Evolutionary conservation across 2,329 filamentous ascomycete species (phyloP).

Genomic region (Arthrobotrys entomopaga): DNA sequence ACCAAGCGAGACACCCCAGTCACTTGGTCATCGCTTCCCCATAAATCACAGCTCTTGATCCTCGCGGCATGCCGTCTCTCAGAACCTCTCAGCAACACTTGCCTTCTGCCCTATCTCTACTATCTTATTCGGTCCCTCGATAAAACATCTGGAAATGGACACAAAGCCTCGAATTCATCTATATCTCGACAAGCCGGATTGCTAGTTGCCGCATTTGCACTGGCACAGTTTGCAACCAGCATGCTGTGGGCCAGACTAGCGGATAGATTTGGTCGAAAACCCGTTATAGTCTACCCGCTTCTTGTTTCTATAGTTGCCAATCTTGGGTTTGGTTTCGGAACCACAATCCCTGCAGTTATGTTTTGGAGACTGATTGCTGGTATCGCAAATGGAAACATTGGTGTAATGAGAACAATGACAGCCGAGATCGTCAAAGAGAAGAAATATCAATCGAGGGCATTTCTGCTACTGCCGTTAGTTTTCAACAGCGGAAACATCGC

Average conservation of each 20-base stretch:
- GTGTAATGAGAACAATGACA: slow-evolving; percentile 79
- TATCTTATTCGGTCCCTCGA: slow-evolving; percentile 84
- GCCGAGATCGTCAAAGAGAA: slow-evolving; percentile 77
- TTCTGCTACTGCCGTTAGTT: slow-evolving; percentile 69
- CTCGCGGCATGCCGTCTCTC: slow-evolving; percentile 81
- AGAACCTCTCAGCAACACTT: slow-evolving; percentile 84
- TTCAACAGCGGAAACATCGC: slow-evolving; percentile 74
- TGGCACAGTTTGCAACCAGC: slow-evolving; percentile 82
- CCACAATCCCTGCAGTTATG: slow-evolving; percentile 72
- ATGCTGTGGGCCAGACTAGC: slow-evolving; percentile 82
- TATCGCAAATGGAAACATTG: slow-evolving; percentile 76
- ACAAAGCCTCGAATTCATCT: slow-evolving; percentile 67
- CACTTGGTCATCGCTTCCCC: slow-evolving; percentile 78
- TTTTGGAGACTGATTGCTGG: slow-evolving; percentile 75
- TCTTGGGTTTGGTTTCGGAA: slow-evolving; percentile 76
- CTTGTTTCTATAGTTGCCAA: slow-evolving; percentile 74
- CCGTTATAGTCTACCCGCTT: slow-evolving; percentile 79
- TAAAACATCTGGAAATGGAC: slow-evolving; percentile 21
- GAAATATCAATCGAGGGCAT: slow-evolving; percentile 68
- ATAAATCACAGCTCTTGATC: slow-evolving; percentile 80
- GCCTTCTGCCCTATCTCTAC: slow-evolving; percentile 81
- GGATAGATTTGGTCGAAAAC: slow-evolving; percentile 76
- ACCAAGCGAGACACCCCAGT: slow-evolving; percentile 63
- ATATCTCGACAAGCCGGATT: slow-evolving; percentile 82
- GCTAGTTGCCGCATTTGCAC: slow-evolving; percentile 82